Base-by-base conservation (phyloP, 148 eudicot genomes). In the Fallopia convolvulus region DNA sequence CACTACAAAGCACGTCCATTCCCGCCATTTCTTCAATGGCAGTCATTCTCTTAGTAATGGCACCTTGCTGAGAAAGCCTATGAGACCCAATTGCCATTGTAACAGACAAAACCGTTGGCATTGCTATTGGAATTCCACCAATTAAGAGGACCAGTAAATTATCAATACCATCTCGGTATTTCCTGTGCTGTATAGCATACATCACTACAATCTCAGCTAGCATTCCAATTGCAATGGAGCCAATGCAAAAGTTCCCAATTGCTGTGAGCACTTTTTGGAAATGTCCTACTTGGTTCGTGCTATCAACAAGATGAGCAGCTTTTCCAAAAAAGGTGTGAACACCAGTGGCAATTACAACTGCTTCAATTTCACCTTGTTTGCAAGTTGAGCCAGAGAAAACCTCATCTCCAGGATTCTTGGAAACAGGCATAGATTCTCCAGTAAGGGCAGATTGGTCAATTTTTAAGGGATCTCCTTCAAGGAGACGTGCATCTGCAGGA, bases 21-120 rank as follows among this genome's bases (percentile, higher is more conserved):
- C 94, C 94, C 0, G 94, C 94, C 94, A 90, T 90, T 81, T 90
- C 94, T 80, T 90, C 94, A 76, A 90, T 90, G 74, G 94, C 94
- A 26, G 94, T 90, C 94, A 90, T 90, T 74, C 94, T 87, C 80
- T 90, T 90, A 1, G 94, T 90, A 72, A 90, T 90, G 40, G 94
- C 94, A 74, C 94, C 94, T 76, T 90, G 93, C 76, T 87, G 84
- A 7, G 93, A 86, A 56, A 89, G 83, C 84, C 87, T 86, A 79
- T 89, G 90, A 0, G 93, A 89, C 10, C 93, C 93, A 81, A 89
- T 89, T 39, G 93, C 93, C 93, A 89, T 89, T 15, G 93, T 89
- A 12, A 89, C 93, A 4, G 93, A 89, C 77, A 89, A 83, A 17
- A 89, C 93, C 20, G 93, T 89, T 0, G 93, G 93, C 93, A 89